phyloP scores from a whole-genome alignment of 1,284 basidiomycete species.

The Kwoniella shivajii region DNA sequence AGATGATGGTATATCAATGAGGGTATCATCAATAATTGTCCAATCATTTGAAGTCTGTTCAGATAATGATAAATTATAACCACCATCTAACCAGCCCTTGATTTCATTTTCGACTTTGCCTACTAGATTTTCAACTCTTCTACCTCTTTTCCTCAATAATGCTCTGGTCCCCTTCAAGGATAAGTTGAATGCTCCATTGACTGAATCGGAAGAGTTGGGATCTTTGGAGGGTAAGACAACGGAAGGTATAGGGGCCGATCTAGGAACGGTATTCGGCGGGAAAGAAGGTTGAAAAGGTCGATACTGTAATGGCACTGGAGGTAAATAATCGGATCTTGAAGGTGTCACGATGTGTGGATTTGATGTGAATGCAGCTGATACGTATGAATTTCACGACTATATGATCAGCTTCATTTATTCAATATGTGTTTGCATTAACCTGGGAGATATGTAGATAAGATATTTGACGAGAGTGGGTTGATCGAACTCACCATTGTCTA shows the following conservation, averaged over 20 bases:
- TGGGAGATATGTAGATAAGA: too few relatives aligned
- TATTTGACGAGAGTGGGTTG: background rate
- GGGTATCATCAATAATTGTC: slow-evolving; percentile 35
- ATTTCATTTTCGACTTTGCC: slow-evolving; percentile 38
- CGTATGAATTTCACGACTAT: background rate
- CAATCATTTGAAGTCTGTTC: slow-evolving; percentile 17
- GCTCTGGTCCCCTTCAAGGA: slow-evolving; percentile 49
- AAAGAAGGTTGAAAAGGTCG: slow-evolving; percentile 35
- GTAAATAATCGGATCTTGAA: slow-evolving; percentile 37
- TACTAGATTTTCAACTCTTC: slow-evolving; percentile 45
- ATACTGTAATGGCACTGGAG: slow-evolving; percentile 45
- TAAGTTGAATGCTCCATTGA: slow-evolving; percentile 46
- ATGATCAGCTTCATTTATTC: too few relatives aligned
- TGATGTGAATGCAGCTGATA: slow-evolving; percentile 40
- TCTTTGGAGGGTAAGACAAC: slow-evolving; percentile 19
- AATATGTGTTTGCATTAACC: too few relatives aligned
- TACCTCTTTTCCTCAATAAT: slow-evolving; percentile 42
- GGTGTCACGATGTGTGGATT: slow-evolving; percentile 50
- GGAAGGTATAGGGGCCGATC: slow-evolving; percentile 28
- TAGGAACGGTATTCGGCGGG: slow-evolving; percentile 31
- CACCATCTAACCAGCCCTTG: slow-evolving; percentile 43
- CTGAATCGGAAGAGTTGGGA: slow-evolving; percentile 28
- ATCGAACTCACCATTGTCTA: slow-evolving; percentile 44
- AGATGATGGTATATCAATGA: slow-evolving; percentile 19
- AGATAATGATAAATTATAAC: slow-evolving; percentile 22